Base-by-base conservation (phyloP, 1,284 basidiomycete genomes). In the Ceratobasidium sp. region DNA sequence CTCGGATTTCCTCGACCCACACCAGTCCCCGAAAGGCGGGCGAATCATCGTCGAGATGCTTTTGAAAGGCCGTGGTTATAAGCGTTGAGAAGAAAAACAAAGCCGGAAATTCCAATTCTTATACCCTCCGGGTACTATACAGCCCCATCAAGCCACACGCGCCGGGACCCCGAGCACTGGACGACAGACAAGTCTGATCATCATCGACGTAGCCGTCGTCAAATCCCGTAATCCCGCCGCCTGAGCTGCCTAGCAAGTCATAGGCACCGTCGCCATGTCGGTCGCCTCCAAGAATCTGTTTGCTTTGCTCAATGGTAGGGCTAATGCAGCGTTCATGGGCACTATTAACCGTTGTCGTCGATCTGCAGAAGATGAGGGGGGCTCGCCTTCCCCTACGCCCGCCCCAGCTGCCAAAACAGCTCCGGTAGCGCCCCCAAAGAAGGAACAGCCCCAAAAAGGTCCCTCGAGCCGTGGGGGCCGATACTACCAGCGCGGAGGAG, bases 21-120 rank as follows among this genome's bases (percentile, higher is more conserved):
- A 75, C 85, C 85, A 85, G 83, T 88, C 87, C 87, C 52, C 71
- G 74, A 53, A 72, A 80, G 87, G 90, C 85, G 87, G 85, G 84
- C 86, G 80, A 81, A 79, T 86, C 90, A 75, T 92, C 87, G 83
- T 87, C 85, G 87, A 91, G 90, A 92, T 92, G 90, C 90, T 92
- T 92, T 90, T 87, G 77, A 80, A 81, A 77, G 84, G 85, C 89
- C 90, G 73, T 87, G 87, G 68, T 74, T 79, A 72, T 83, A 80
- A 82, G 85, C 85, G 86, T 87, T 85, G 65, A 70, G 60, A 70
- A 73, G 25, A 38, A 62, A 50, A 43, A 54, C 45, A 49, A 31
- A 29, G 25, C 13, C 27, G 38, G 27, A 29, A 60, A 53, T 40
- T 65, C 60, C 31, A 65, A 65, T 53, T 53, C 49, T 65, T 65